Evolutionary conservation across 2,329 filamentous ascomycete genomes (phyloP), one percentile per base, ranked within the genome.

Genomic region (Calonectria pseudoreteaudii): DNA sequence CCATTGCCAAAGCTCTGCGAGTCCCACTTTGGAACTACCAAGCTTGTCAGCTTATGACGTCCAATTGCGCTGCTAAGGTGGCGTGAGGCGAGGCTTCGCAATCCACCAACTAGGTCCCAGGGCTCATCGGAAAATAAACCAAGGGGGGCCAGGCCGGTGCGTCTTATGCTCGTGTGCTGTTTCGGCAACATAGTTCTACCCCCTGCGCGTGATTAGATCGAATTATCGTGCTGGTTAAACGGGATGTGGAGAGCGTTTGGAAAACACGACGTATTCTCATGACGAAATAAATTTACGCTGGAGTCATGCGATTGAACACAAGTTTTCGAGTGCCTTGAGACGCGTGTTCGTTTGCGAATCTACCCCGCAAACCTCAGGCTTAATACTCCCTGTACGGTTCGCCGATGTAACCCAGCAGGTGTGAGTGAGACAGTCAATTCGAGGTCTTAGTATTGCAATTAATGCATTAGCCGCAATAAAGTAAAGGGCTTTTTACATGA

Each of bases 261-360:
- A 26, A 14, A 49, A 47, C 5, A 9, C 1, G 20, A 26, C 26
- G 20, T 23, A 20, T 44, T 23, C 10, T 31, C 20, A 49, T 23
- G 36, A 49, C 23, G 13, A 28, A 34, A 41, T 13, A 2, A 58
- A 34, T 20, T 13, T 16, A 16, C n/a, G 7, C 11, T 1, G 14
- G 11, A 13, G 8, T 68, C 36, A 41, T 18, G 26, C 34, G 23
- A 41, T 2, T 26, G 3, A 49, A 36, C 30, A 60, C 11, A 28
- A 36, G 20, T 23, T 36, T 4, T 58, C 11, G 18, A 30, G 2
- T 36, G 34, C 8, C 8, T 28, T 18, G n/a, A 52, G 66, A 56
- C 52, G 66, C 66, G 66, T 68, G 66, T 68, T 68, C 66, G 3
- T 58, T 47, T 31, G 52, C 66, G 28, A 47, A 31, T 68, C 50